Base-by-base conservation (phyloP, 352 stramenopile genomes). In the Phytophthora europaea region DNA sequence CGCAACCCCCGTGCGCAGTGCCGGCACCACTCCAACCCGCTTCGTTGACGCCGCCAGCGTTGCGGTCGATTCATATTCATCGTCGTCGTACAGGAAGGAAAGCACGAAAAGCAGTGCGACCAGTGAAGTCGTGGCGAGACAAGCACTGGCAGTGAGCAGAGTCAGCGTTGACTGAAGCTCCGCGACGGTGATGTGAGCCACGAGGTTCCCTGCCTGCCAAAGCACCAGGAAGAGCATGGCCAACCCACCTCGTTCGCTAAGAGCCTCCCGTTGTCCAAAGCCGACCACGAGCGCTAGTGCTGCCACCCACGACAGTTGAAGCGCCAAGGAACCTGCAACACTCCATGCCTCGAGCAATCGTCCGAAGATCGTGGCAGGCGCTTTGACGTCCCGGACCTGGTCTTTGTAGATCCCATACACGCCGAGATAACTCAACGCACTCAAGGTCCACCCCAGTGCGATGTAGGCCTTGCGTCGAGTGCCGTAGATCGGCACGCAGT, bases 401-500 rank as follows among this genome's bases (percentile, higher is more conserved):
- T 15, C 15, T 15, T 63, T 16, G 34, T 73, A 58, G 56, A 79
- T 57, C 10, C 12, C 62, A 28, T 26, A 73, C 7, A 72, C 55
- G 18, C n/a, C 55, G 28, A 8, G 36, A 23, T 61, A 79, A 31
- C 56, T 69, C 34, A 83, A 2, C 15, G 72, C 64, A 33, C 70
- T 75, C 8, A 82, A 43, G 26, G 80, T 52, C 83, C 84, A 94
- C 9, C 92, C 92, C n/a, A 95, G 56, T 2, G 90, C 75, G 64
- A 98, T 93, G 77, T 97, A 98, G 2, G 90, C 81, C 65, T 97
- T 97, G n/a, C 92, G 79, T 20, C 88, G 89, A 38, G 87, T 92
- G 12, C 92, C 89, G 47, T 80, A 84, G 23, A 98, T 80, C 15
- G 93, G 87, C 16, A 91, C 76, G 43, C 79, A 93, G 73, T 98